phyloP scores from a whole-genome alignment of 345 rosid genomes.

The Geranium rotundifolium region DNA sequence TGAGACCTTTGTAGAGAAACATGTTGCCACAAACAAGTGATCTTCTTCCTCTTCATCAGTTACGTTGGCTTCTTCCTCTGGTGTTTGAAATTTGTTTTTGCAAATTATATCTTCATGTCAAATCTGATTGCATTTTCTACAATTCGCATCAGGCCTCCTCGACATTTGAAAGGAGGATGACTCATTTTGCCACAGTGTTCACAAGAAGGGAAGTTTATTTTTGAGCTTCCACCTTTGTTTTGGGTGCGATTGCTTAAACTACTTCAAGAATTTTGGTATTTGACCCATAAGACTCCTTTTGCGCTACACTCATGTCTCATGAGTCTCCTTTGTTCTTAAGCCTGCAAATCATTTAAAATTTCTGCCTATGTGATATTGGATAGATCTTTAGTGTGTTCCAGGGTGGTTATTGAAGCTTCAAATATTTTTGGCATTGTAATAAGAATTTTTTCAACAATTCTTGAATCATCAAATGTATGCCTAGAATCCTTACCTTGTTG shows the following conservation, averaged over 20 bases:
- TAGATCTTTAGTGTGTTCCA: conserved; percentile 2
- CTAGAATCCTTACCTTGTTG: not conserved
- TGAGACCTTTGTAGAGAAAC: not conserved
- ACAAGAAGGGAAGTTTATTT: not conserved
- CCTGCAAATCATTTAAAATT: not conserved
- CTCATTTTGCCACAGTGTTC: not conserved
- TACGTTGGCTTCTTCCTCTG: not conserved
- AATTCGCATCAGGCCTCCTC: not conserved
- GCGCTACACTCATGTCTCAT: not conserved
- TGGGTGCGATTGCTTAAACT: too few species aligned
- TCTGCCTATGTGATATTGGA: not conserved
- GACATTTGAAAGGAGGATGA: too few species aligned
- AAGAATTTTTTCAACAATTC: too few species aligned
- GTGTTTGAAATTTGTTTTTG: not conserved
- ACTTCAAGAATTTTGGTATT: too few species aligned
- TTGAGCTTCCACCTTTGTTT: not conserved
- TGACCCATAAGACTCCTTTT: not conserved
- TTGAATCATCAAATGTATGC: too few species aligned
- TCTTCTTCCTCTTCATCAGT: not conserved
- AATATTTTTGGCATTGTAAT: too few species aligned
- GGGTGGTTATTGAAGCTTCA: not conserved
- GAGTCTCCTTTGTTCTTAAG: not conserved
- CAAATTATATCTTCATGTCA: not conserved
- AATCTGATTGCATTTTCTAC: not conserved
- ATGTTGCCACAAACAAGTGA: not conserved